Base-by-base conservation (phyloP, 2,329 filamentous ascomycete species). In the Clonostachys rhizophaga region DNA sequence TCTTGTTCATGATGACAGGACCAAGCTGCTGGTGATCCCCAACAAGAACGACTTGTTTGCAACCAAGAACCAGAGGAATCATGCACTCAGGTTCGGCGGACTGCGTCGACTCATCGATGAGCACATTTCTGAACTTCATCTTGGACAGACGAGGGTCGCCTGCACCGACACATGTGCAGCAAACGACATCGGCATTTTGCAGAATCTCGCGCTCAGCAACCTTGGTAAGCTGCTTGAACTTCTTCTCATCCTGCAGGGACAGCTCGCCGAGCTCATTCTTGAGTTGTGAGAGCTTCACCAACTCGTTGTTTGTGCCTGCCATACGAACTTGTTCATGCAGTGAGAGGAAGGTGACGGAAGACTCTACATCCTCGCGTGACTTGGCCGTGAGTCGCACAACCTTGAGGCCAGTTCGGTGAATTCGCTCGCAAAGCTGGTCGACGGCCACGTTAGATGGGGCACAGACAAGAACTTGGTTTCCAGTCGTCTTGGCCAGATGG, bases 1-100 rank as follows among this genome's bases (percentile, higher is more conserved):
- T 97, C 79, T 99, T 99, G 78, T 99, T 99, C 92, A 99, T 99
- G 63, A 99, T 97, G 58, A 99, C 94, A 2, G 94, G 94, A 1
- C 94, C 94, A 54, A 99, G 82, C 66, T 99, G 94, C 68, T 97
- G 95, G 69, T 99, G 94, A 62, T 99, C 94, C 62, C 94, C 94
- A 40, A 99, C 94, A 35, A 99, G 80, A n/a, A 99, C 94, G 44
- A 96, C 91, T 67, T 99, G 94, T 72, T 99, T 99, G 76, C 94
- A 99, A 44, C 94, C 94, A 18, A 99, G 78, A 34, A 99, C 92
- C 39, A 99, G 75, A 16, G 94, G 94, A 58, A 99, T 99, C 90
- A 99, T 95, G 67, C 94, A 99, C 67, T 99, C 94, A 1, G 94
- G 94, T 65, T 99, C 94, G 4, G 94, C 94, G 14, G 94, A 96